Percentiles rank a stretch among this genome's conserved stretches.
Conservation (phyloP, 441 rosid genomes). For the Eugenia klotzschiana region DNA sequence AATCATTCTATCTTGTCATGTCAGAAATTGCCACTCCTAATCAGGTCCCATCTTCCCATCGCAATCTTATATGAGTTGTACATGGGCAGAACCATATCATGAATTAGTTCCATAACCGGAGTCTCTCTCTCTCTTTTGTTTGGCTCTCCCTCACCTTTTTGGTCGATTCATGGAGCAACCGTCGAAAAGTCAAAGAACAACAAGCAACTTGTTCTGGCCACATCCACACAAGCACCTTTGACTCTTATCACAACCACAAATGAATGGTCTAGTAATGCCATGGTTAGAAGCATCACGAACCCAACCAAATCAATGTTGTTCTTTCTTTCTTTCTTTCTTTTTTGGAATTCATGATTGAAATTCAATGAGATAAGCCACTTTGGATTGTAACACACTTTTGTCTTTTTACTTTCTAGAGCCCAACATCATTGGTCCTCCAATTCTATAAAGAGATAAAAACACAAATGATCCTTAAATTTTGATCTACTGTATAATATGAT, state of each 20-base stretch:
- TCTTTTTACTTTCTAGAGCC: background rate
- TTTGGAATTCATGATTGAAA: background rate
- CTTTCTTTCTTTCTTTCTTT: background rate
- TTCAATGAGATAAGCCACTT: background rate
- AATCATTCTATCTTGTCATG: background rate
- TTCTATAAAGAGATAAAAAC: background rate
- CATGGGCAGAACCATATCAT: background rate
- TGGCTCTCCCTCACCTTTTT: background rate
- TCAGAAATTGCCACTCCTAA: background rate
- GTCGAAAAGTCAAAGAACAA: background rate
- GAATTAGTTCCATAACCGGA: background rate
- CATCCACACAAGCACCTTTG: background rate
- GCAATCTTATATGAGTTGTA: background rate
- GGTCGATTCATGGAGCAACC: background rate
- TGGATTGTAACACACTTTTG: background rate
- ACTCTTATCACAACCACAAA: background rate
- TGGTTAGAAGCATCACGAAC: background rate
- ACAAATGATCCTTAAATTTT: no score
- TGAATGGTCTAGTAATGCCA: background rate
- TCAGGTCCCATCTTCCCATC: background rate
- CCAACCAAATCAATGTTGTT: background rate
- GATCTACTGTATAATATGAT: accelerated
- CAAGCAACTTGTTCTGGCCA: background rate
- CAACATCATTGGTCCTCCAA: background rate
- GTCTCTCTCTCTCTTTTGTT: background rate